Percentiles rank a stretch among this genome's conserved stretches.
Conservation (phyloP, 1,284 basidiomycete species). For the Ceratobasidium sp. region DNA sequence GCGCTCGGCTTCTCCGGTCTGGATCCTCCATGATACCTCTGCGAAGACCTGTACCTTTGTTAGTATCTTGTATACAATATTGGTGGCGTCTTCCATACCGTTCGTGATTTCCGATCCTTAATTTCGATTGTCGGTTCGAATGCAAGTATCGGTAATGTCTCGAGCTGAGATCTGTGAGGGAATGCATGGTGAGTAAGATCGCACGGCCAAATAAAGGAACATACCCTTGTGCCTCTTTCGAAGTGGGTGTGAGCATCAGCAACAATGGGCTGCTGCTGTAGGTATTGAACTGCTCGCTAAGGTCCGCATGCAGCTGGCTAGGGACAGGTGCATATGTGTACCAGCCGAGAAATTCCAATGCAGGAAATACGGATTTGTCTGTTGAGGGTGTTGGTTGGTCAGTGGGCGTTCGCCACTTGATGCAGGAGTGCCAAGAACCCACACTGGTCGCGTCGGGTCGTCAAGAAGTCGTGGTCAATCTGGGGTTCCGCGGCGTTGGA, state of each 20-base stretch:
- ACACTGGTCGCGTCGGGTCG: conserved; percentile 89
- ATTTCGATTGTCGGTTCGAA: conserved; percentile 88
- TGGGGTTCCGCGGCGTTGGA: conserved; percentile 54
- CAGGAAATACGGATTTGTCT: conserved; percentile 99
- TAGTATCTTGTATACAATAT: conserved; percentile 7
- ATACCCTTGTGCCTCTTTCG: conserved; percentile 43
- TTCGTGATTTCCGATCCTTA: conserved; percentile 72
- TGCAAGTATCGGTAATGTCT: conserved; percentile 82
- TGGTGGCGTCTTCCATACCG: conserved; percentile 49
- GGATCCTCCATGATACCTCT: conserved; percentile 81
- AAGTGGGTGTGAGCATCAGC: conserved; percentile 60
- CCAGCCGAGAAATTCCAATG: conserved; percentile 95
- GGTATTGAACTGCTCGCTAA: conserved; percentile 83
- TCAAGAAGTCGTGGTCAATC: conserved; percentile 82
- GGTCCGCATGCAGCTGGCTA: conserved; percentile 70
- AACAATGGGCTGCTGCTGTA: conserved; percentile 79
- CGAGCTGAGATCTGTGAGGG: conserved; percentile 65
- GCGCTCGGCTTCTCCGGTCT: conserved; percentile 96
- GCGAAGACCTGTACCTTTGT: conserved; percentile 61
- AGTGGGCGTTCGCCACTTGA: conserved; percentile 24
- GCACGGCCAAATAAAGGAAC: not conserved
- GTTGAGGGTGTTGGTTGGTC: conserved; percentile 27
- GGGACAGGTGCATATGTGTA: conserved; percentile 83
- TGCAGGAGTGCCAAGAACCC: conserved; percentile 48
- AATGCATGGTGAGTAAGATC: not conserved